Evolutionary conservation across 495 filamentous ascomycete genomes (phyloP).

Genomic region (Saxophila tyrrhenica): DNA sequence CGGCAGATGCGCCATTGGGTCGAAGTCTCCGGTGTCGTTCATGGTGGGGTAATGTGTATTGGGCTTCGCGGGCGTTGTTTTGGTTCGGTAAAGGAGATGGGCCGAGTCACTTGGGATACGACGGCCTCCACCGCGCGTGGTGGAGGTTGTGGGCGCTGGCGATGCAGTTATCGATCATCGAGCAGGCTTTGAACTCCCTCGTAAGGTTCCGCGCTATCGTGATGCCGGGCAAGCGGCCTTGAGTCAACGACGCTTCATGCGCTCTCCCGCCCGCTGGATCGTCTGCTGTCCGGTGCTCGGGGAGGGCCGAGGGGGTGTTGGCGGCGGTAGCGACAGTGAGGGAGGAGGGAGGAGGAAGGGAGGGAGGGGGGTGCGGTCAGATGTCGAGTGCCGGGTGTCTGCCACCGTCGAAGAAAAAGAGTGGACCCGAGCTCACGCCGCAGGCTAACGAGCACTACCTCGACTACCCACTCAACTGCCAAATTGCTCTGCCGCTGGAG

Average conservation of each 20-base stretch:
- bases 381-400: neutral
- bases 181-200: neutral
- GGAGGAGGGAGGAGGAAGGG: neutral
- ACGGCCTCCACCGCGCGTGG: neutral
- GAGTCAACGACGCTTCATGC: neutral
- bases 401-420: too few species aligned
- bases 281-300: neutral
- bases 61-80: neutral
- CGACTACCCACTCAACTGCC: neutral
- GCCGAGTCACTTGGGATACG: neutral
- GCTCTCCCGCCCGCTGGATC: neutral
- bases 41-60: neutral
- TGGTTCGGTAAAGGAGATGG: neutral
- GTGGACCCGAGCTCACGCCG: neutral
- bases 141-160: neutral
- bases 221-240: neutral
- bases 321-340: neutral
- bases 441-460: neutral
- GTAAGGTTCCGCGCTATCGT: neutral
- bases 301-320: neutral
- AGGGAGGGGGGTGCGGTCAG: neutral
- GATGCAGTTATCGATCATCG: neutral
- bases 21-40: slow-evolving; percentile 9
- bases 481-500: too few species aligned
- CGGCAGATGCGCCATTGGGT: slow-evolving; percentile 12